A percentile compares a stretch with the other conserved stretches of the same genome.
phyloP scores from a whole-genome alignment of 2,329 filamentous ascomycete species.

The Aspergillus clavatus region DNA sequence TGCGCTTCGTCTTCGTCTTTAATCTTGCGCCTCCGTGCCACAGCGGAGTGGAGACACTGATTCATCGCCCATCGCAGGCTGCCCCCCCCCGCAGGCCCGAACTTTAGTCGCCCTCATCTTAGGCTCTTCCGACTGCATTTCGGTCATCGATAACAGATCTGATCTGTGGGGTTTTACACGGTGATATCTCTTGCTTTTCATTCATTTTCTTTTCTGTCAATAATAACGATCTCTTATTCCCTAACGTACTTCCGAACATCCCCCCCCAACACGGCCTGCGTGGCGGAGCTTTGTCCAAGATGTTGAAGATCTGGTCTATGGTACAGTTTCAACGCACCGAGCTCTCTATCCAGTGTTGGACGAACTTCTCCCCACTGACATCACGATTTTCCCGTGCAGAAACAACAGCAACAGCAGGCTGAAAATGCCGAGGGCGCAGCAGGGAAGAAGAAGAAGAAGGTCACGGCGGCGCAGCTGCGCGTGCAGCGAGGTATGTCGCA shows the following conservation, averaged over 20 bases:
- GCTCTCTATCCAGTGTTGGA: too few relatives aligned
- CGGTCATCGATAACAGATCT: not conserved
- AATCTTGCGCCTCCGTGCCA: not conserved
- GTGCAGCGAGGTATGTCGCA: conserved; percentile 93
- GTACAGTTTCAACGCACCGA: conserved; percentile 57
- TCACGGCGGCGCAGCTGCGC: conserved; percentile 89
- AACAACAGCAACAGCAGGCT: conserved; percentile 92
- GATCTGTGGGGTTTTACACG: not conserved
- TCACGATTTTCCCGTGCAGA: conserved; percentile 19
- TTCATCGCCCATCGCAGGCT: not conserved
- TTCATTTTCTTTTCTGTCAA: not conserved
- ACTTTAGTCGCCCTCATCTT: not conserved
- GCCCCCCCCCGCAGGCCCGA: not conserved
- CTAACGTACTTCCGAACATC: too few relatives aligned
- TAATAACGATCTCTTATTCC: too few relatives aligned
- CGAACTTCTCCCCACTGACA: not conserved
- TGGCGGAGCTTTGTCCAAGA: conserved; percentile 47
- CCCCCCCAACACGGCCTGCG: not conserved
- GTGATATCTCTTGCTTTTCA: not conserved
- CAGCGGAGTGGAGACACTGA: not conserved
- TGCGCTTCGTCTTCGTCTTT: not conserved
- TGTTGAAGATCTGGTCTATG: conserved; percentile 99
- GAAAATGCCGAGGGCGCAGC: conserved; percentile 80
- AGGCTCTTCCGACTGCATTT: not conserved
- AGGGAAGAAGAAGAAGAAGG: conserved; percentile 92